These are phyloP conservation scores for Blastomyces percursus DNA, from an alignment of 2,329 filamentous ascomycete genomes.

Conservation along the genomic window DNA sequence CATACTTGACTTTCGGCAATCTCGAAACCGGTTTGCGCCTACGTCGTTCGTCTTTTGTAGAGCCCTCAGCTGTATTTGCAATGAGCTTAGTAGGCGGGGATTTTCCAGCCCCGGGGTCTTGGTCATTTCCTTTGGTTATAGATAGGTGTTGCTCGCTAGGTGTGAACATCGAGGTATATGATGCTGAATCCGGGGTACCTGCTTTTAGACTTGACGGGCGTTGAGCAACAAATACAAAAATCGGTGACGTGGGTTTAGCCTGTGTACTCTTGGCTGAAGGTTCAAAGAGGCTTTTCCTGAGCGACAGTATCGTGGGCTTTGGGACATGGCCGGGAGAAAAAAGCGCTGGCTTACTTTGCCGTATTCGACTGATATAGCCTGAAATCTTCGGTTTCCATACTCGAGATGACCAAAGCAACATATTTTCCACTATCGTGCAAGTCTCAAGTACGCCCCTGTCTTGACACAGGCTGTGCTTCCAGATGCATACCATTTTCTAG, in stretches of 20 bases:
- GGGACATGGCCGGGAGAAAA: too few relatives aligned
- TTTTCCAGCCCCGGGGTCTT: not conserved
- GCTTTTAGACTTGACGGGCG: not conserved
- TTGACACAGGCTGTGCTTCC: not conserved
- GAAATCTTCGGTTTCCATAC: not conserved
- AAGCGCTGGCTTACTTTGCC: not conserved
- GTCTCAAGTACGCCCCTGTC: not conserved
- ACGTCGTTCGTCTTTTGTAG: not conserved
- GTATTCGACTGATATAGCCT: not conserved
- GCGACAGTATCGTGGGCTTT: not conserved
- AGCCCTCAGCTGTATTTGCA: not conserved
- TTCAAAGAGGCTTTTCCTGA: not conserved
- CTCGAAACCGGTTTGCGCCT: not conserved
- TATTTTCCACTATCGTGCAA: not conserved
- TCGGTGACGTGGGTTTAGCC: not conserved
- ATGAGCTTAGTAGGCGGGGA: too few relatives aligned
- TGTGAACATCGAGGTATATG: not conserved
- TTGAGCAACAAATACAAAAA: not conserved
- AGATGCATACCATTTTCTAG: slow-evolving; percentile 2
- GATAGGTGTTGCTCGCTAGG: not conserved
- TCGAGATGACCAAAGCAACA: slow-evolving; percentile 2
- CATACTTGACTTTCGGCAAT: not conserved
- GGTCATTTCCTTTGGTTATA: not conserved
- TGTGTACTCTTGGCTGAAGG: not conserved
- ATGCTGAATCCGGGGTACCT: not conserved